Evolutionary conservation across 164 flowering plant genomes (phyloP), one percentile per base, ranked within the genome.

Genomic region (Macadamia integrifolia): DNA sequence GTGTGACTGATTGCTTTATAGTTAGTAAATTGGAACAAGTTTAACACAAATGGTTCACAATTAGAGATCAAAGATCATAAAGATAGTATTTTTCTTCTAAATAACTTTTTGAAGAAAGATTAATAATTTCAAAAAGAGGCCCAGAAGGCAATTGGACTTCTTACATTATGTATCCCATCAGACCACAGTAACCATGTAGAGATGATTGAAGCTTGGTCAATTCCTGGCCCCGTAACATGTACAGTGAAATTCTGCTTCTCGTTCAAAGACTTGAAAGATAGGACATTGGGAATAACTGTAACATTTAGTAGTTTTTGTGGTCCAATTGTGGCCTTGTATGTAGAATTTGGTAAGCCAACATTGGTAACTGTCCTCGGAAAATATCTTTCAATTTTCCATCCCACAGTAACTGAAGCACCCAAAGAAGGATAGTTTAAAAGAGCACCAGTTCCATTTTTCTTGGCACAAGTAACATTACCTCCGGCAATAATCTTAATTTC

Each of bases 311-410:
- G 17, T 23, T 23, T 23, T 23, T 23, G 23, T 5, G 28, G 53
- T 28, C 14, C 7, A 18, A 67, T 9, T 30, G 43, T 43, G 23
- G 62, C 62, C 48, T 18, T 58, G 64, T 70, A 77, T 23, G 66
- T 77, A 0, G 76, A 70, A 12, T 60, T 66, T n/a, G 70, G 57
- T n/a, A 3, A 12, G 13, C 80, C 80, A 12, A 77, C 80, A 62
- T 77, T 74, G 0, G 66, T 77, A 5, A 68, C 80, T 29, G 73
- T 77, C 53, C 80, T 68, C 0, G 58, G 31, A 31, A 77, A 71
- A 1, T 2, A 23, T 23, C 23, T 23, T 6, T 65, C 52, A 30
- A 67, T 66, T 49, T 17, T 0, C 9, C 15, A 1, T 23, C 23
- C 23, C 23, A 31, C 4, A 14, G 32, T 2, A 44, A 60, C 71